Conservation (phyloP, 345 rosid genomes). For the Pistacia atlantica region DNA sequence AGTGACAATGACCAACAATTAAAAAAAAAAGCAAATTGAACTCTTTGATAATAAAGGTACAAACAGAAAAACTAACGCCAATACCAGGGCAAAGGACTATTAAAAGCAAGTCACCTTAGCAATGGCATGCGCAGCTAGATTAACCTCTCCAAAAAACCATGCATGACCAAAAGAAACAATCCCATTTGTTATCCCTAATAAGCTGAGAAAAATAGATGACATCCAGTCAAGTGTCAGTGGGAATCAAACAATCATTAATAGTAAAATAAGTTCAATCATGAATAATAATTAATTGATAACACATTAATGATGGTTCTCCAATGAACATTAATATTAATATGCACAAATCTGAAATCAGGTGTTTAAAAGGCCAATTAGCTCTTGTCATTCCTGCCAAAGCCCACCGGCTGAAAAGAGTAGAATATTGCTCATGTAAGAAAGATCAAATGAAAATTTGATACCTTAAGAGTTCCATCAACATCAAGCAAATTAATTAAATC, state of each 20-base stretch:
- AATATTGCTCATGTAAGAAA: too few relatives aligned
- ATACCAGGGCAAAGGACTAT: background rate
- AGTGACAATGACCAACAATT: background rate
- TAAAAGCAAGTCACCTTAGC: background rate
- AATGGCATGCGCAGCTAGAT: background rate
- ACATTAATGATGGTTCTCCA: background rate
- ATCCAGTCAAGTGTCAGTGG: background rate
- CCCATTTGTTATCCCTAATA: background rate
- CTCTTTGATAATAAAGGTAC: background rate
- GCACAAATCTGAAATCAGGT: background rate
- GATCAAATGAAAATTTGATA: too few relatives aligned
- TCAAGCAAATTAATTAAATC: too few relatives aligned
- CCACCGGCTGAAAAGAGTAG: too few relatives aligned
- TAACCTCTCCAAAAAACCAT: background rate
- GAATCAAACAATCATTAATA: background rate
- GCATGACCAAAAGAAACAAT: background rate
- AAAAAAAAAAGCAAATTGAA: background rate
- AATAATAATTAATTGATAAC: background rate
- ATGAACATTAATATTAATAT: background rate
- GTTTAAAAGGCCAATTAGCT: background rate
- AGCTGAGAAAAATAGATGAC: background rate
- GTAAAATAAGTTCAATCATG: background rate
- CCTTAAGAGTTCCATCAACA: too few relatives aligned
- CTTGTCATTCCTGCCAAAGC: too few relatives aligned
- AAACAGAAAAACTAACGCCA: conserved; percentile 1